Evolutionary conservation across 2,329 filamentous ascomycete species (phyloP), one percentile per base, ranked within the genome.

Genomic region (Ascochyta fabae): DNA sequence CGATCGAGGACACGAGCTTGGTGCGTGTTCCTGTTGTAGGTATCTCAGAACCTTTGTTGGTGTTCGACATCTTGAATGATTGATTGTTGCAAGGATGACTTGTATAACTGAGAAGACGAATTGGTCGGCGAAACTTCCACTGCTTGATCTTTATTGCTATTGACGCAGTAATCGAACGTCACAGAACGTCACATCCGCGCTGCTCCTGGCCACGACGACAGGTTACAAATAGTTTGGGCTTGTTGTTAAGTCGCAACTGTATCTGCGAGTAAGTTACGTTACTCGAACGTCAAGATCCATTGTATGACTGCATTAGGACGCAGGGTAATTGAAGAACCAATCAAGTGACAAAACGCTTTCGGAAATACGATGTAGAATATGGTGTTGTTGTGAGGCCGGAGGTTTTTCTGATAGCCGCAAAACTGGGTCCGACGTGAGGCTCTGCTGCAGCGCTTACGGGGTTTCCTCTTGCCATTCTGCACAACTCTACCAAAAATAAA

Each of bases 1-100:
- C 12, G n/a, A 67, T 59, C 19, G 51, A 52, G 6, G 47, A 27
- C 23, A 53, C 46, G 26, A 61, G 58, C 7, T 48, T 26, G 34
- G 48, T 54, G 26, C 61, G 53, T 45, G 29, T 45, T 16, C 42
- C 42, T 45, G 42, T 45, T 3, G 29, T 35, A 8, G 29, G 42
- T 22, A 45, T 45, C 6, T 45, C 42, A 19, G 42, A 26, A 12
- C 42, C 22, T 24, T 23, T 44, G 16, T 45, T 45, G 29, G 42
- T 34, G 22, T 45, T 45, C 8, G 42, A 34, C 31, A 45, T 45
- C 24, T 7, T 26, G 42, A 4, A 13, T 24, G 7, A 13, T 33
- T 31, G 24, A 13, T 29, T 3, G 24, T 10, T 42, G 39, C 3
- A 31, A 31, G 29, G 29, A 31, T 31, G 29, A 29, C 12, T 13